phyloP scores from a whole-genome alignment of 345 rosid species.

The Hypericum perforatum region DNA sequence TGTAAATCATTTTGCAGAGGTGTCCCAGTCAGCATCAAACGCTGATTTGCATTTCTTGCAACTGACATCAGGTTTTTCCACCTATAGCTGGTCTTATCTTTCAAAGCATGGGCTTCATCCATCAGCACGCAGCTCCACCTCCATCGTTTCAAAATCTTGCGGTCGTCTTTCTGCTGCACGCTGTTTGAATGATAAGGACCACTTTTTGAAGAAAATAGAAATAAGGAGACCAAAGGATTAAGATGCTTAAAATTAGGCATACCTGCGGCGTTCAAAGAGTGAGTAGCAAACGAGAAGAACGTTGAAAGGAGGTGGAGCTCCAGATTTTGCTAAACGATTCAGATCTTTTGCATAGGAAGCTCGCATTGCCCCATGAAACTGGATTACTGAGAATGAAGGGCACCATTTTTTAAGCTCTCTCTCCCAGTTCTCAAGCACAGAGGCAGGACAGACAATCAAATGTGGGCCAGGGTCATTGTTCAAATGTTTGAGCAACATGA shows the following conservation, averaged over 20 bases:
- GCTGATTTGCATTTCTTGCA: conserved; percentile 88
- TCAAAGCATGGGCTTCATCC: conserved; percentile 99
- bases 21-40: conserved; percentile 96
- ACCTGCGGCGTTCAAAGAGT: conserved; percentile 95
- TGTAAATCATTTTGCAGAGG: conserved; percentile 97
- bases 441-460: conserved; percentile 94
- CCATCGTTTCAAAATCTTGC: conserved; percentile 80
- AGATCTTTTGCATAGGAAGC: conserved; percentile 79
- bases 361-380: conserved; percentile 71
- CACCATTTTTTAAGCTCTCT: conserved; percentile 96
- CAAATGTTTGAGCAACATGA: conserved; percentile 62
- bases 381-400: conserved; percentile 86
- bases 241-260: conserved; percentile 12
- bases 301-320: conserved; percentile 80
- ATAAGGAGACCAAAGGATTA: conserved; percentile 9
- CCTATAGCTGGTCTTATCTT: conserved; percentile 93
- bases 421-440: conserved; percentile 97
- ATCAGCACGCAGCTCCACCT: conserved; percentile 96
- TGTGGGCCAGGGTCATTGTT: conserved; percentile 91
- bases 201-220: conserved; percentile 6
- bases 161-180: conserved; percentile 93
- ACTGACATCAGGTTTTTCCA: conserved; percentile 94
- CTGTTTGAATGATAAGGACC: conserved; percentile 32
- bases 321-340: conserved; percentile 63
- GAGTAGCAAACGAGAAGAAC: conserved; percentile 96